Evolutionary conservation across 169 alveolate genomes (phyloP).

Genomic region (Plasmodium fragile): DNA sequence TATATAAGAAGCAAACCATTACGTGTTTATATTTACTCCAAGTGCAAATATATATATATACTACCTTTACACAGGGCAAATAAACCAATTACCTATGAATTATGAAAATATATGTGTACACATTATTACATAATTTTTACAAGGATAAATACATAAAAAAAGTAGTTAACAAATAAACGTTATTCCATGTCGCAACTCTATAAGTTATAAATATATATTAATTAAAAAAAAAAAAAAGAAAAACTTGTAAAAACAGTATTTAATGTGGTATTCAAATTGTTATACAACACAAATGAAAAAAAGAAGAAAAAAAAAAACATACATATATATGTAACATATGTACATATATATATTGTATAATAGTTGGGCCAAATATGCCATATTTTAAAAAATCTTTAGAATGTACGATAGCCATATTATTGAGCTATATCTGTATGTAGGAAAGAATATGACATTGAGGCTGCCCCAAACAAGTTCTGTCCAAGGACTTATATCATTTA

Average conservation of each 20-base stretch:
- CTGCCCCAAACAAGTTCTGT: background rate
- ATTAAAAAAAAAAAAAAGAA: background rate
- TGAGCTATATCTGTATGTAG: background rate
- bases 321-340: background rate
- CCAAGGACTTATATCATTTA: background rate
- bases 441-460: background rate
- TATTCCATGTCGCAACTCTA: background rate
- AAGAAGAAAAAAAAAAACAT: background rate
- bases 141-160: background rate
- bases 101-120: background rate
- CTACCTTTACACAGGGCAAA: background rate
- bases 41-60: background rate
- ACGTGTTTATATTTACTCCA: background rate
- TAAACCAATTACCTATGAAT: background rate
- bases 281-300: background rate
- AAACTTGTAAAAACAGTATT: background rate
- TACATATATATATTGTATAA: background rate
- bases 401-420: background rate
- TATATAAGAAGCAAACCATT: background rate
- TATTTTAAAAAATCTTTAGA: background rate
- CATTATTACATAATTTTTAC: background rate
- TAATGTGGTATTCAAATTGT: background rate
- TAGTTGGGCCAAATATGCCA: background rate
- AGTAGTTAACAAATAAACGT: background rate
- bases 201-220: background rate